phyloP scores from a whole-genome alignment of 306 rosid species.

The Gleditsia sinensis region DNA sequence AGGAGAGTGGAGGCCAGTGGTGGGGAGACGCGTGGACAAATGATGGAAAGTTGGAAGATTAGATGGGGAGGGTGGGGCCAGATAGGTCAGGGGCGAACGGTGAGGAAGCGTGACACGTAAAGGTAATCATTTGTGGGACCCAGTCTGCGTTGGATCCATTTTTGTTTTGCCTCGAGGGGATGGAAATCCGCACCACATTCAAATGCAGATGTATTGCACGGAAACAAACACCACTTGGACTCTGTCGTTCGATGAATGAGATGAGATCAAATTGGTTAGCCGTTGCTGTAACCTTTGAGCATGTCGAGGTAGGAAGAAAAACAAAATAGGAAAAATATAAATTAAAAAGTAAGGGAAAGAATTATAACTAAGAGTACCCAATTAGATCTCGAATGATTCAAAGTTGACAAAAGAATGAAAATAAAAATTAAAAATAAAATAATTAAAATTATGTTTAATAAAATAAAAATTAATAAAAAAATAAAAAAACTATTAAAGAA shows the following conservation, averaged over 20 bases:
- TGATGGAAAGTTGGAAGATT: background rate
- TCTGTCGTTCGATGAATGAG: background rate
- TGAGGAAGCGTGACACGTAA: slow-evolving; percentile 27
- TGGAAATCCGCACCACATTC: background rate
- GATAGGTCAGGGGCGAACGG: background rate
- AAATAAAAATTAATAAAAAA: too few relatives aligned
- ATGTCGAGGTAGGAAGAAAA: too few relatives aligned
- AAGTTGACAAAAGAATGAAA: too few relatives aligned
- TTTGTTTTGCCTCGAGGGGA: background rate
- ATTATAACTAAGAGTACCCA: too few relatives aligned
- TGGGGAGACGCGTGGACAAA: background rate
- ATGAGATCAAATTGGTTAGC: background rate
- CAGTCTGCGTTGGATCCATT: background rate
- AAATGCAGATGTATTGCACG: background rate
- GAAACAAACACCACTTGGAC: background rate
- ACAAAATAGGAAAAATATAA: too few relatives aligned
- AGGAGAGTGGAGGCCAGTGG: background rate
- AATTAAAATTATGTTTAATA: too few relatives aligned
- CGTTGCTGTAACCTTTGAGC: background rate
- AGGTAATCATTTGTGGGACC: slow-evolving; percentile 7
- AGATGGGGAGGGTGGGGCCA: background rate
- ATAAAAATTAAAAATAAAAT: too few relatives aligned
- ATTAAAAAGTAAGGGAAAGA: too few relatives aligned
- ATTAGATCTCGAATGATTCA: too few relatives aligned
- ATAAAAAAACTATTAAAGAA: too few relatives aligned